Base-by-base conservation (phyloP, 176 grass and related monocot species). In the Pontederia paniculata region DNA sequence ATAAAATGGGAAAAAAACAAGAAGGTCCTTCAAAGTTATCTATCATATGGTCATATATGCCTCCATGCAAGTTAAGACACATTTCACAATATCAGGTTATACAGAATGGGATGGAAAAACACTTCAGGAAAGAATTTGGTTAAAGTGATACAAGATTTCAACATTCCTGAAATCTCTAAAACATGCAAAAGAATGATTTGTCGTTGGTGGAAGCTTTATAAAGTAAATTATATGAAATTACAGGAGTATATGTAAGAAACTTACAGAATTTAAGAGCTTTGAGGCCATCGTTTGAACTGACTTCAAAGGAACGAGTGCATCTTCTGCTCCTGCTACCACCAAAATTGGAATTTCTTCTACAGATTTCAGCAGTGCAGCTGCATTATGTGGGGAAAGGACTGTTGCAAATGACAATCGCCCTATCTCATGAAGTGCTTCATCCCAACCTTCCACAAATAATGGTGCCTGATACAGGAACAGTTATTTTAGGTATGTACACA, bases 371-470 rank as follows among this genome's bases (percentile, higher is more conserved):
- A 97, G 73, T 42, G 79, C 77, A 42, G 80, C 67, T 12, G 83
- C 86, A 71, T 73, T 65, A 48, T 87, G 81, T 50, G 79, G 64
- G 60, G 91, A 84, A 52, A 97, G 70, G 8, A 97, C 91, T 28
- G 86, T 87, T 19, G 91, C 81, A 71, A 90, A 97, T 3, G 91
- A 97, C 73, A 90, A 63, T 7, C 86, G 91, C 0, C 91, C 91
- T 55, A 97, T 84, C 81, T 97, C 86, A 76, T 90, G 91, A 62
- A 97, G 80, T 9, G 91, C 91, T 81, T 97, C 77, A 62, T 97
- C 91, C 91, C 91, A 97, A 44, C 91, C 86, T 60, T 97, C 86
- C 53, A 90, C 80, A 84, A 88, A 97, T 14, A 97, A 58, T 37
- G 91, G 86, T 57, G 82, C 78, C 91, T 97, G 55, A 43, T 84